Percentiles rank a stretch among this genome's conserved stretches.
phyloP scores from a whole-genome alignment of 2,329 filamentous ascomycete genomes.

The Teratosphaeria destructans region DNA sequence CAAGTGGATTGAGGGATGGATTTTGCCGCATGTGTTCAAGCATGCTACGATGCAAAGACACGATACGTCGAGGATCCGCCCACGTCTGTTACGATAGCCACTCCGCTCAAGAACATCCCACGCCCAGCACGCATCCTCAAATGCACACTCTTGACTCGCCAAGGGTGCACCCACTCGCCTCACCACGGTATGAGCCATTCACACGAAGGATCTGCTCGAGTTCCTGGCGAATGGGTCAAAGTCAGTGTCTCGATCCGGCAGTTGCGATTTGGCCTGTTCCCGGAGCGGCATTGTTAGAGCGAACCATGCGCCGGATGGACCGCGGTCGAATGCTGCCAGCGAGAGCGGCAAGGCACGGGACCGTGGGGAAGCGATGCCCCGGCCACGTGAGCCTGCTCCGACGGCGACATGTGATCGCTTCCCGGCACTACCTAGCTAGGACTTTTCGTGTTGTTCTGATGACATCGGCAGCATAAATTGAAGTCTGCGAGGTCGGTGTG shows the following conservation, averaged over 20 bases:
- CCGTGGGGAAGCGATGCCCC: too few relatives aligned
- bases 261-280: neutral
- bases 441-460: neutral
- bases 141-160: neutral
- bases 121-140: neutral
- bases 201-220: neutral
- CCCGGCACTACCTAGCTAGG: neutral
- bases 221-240: neutral
- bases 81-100: neutral
- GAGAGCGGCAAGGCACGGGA: too few relatives aligned
- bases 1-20: neutral
- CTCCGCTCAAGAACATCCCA: neutral
- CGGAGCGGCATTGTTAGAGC: neutral
- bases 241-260: neutral
- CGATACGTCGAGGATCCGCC: neutral
- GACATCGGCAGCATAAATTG: neutral
- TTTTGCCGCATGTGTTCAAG: neutral
- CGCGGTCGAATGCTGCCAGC: neutral
- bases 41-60: neutral
- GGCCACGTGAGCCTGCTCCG: neutral
- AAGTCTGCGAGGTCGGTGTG: neutral
- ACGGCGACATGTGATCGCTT: neutral
- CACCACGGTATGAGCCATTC: neutral
- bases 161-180: neutral
- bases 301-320: too few relatives aligned